These are phyloP conservation scores for Fusarium coicis DNA, from an alignment of 2,329 filamentous ascomycete genomes.

Conservation along the genomic window DNA sequence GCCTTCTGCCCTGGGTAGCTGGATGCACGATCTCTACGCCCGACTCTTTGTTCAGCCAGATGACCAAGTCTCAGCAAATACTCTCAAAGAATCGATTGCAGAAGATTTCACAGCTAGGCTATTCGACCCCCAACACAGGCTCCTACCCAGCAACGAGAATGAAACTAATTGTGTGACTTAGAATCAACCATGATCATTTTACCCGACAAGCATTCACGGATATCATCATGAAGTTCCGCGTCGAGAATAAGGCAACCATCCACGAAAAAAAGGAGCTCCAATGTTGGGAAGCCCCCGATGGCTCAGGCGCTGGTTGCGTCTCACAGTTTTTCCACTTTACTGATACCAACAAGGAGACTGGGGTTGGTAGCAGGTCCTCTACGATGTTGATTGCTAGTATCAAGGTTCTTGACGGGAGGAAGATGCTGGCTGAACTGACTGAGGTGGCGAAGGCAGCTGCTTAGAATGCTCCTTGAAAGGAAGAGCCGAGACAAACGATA, in stretches of 20 bases:
- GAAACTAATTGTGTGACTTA: rapidly evolving
- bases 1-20: not conserved
- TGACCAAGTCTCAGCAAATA: not conserved
- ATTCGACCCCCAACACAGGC: too few species aligned
- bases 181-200: not conserved
- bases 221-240: not conserved
- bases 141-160: too few species aligned
- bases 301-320: not conserved
- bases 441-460: not conserved
- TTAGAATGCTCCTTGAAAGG: rapidly evolving
- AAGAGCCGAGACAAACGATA: too few species aligned
- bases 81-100: rapidly evolving
- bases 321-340: not conserved
- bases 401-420: rapidly evolving
- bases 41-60: not conserved
- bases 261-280: not conserved
- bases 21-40: not conserved
- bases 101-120: not conserved
- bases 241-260: not conserved
- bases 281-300: not conserved
- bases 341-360: not conserved
- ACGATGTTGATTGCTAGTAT: not conserved
- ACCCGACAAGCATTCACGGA: not conserved
- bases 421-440: not conserved
- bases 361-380: not conserved